phyloP scores from a whole-genome alignment of 768 basidiomycete genomes.

The Boletus rubroflammeus region DNA sequence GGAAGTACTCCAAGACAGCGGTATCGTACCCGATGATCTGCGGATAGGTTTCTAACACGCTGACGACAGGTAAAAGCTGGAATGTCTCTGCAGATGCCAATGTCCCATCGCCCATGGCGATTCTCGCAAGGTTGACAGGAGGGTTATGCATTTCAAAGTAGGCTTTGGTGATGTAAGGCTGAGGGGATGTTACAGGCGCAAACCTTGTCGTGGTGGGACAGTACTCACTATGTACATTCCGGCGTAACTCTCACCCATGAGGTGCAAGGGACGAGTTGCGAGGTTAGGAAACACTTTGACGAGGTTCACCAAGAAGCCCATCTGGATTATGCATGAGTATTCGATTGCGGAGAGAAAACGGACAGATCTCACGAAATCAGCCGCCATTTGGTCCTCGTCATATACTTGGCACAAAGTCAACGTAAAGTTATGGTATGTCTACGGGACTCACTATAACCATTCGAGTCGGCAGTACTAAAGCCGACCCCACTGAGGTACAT shows the following conservation, averaged over 20 bases:
- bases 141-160: conserved; percentile 61
- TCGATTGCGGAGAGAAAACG: background rate
- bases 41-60: conserved; percentile 67
- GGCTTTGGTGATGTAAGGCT: conserved; percentile 76
- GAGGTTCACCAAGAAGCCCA: conserved; percentile 68
- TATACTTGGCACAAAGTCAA: conserved; percentile 36
- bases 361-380: conserved; percentile 40
- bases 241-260: conserved; percentile 75
- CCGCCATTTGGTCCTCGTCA: conserved; percentile 64
- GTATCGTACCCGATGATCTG: conserved; percentile 72
- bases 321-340: conserved; percentile 35
- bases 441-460: conserved; percentile 52
- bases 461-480: conserved; percentile 58
- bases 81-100: conserved; percentile 51
- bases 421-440: background rate
- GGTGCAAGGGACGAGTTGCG: conserved; percentile 58
- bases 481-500: conserved; percentile 47
- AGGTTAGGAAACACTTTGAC: conserved; percentile 73
- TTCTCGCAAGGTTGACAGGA: conserved; percentile 63
- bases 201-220: background rate
- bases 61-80: conserved; percentile 53
- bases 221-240: conserved; percentile 62
- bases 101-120: conserved; percentile 69
- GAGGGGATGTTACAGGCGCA: background rate
- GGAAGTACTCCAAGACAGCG: conserved; percentile 64